Percentiles rank a stretch among this genome's conserved stretches.
phyloP scores from a whole-genome alignment of 2,329 filamentous ascomycete genomes.

The Cordyceps militaris region DNA sequence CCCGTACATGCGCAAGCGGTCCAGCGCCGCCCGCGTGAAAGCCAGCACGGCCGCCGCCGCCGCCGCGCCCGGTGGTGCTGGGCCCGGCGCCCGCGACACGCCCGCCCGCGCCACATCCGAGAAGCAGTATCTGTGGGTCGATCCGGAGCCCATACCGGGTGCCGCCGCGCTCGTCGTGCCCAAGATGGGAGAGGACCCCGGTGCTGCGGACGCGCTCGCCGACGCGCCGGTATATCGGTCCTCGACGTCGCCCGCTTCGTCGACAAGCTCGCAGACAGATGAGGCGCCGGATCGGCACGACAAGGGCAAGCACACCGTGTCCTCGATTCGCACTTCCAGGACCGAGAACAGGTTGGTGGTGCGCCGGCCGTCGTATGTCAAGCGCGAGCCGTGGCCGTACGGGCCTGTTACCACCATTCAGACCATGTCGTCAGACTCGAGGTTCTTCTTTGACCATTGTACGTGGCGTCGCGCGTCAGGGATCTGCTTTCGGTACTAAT shows the following conservation, averaged over 20 bases:
- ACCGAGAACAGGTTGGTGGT: not conserved
- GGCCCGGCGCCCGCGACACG: not conserved
- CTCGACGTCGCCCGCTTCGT: not conserved
- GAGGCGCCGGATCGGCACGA: not conserved
- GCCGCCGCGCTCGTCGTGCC: not conserved
- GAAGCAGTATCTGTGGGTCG: constrained; percentile 6
- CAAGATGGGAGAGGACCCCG: not conserved
- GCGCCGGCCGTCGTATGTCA: not conserved
- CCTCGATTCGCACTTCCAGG: not conserved
- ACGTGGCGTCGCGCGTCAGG: constrained; percentile 3
- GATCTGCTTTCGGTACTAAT: not conserved
- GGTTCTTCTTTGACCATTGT: constrained; percentile 32
- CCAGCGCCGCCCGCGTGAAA: constrained; percentile 13
- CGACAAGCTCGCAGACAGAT: not conserved
- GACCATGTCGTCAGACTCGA: constrained; percentile 21
- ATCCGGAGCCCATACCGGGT: not conserved
- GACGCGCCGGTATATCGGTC: not conserved
- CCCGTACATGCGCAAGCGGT: constrained; percentile 21
- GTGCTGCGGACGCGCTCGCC: not conserved
- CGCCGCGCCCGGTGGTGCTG: not conserved
- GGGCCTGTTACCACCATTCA: constrained; percentile 15
- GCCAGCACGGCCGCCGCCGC: not conserved
- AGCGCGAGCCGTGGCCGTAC: not conserved
- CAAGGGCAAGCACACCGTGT: not conserved
- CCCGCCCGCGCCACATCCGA: not conserved